Evolutionary conservation across 495 filamentous ascomycete species (phyloP).

Genomic region (Cairneyella variabilis): DNA sequence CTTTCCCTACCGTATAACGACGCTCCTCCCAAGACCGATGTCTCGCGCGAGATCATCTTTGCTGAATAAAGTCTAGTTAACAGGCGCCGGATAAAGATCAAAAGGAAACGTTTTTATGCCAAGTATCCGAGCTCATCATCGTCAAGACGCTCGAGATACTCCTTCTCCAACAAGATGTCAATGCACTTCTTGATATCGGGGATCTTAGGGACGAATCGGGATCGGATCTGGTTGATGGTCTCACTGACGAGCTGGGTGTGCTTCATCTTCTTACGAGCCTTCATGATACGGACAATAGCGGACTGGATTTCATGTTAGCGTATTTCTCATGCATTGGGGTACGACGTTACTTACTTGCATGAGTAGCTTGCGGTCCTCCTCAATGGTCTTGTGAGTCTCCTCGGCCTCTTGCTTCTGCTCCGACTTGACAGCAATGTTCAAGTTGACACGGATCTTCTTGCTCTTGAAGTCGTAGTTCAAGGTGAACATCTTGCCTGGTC

Average conservation of each 20-base stretch:
- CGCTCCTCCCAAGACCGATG: background rate
- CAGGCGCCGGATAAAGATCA: slow-evolving; percentile 1
- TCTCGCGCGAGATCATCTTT: background rate
- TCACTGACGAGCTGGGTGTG: slow-evolving; percentile 90
- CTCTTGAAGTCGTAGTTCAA: slow-evolving; percentile 94
- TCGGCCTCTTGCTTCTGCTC: slow-evolving; percentile 93
- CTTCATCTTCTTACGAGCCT: slow-evolving; percentile 98
- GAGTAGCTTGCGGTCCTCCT: slow-evolving; percentile 93
- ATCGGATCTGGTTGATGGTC: slow-evolving; percentile 89
- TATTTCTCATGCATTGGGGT: slow-evolving; percentile 7
- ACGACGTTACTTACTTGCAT: slow-evolving; percentile 73
- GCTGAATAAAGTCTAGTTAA: slow-evolving; percentile 6
- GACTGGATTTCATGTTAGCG: slow-evolving; percentile 56
- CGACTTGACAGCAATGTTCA: slow-evolving; percentile 91
- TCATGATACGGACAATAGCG: slow-evolving; percentile 98
- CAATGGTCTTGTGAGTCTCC: slow-evolving; percentile 98
- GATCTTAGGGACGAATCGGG: slow-evolving; percentile 90
- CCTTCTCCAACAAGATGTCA: slow-evolving; percentile 97
- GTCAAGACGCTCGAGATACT: slow-evolving; percentile 93
- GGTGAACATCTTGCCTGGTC: slow-evolving; percentile 67
- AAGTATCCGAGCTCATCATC: slow-evolving; percentile 93
- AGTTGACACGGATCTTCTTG: slow-evolving; percentile 95
- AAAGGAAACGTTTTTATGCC: slow-evolving; percentile 45
- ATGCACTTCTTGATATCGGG: slow-evolving; percentile 99
- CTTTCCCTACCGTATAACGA: background rate